phyloP scores from a whole-genome alignment of 345 rosid species.

The Populus pruinosa region DNA sequence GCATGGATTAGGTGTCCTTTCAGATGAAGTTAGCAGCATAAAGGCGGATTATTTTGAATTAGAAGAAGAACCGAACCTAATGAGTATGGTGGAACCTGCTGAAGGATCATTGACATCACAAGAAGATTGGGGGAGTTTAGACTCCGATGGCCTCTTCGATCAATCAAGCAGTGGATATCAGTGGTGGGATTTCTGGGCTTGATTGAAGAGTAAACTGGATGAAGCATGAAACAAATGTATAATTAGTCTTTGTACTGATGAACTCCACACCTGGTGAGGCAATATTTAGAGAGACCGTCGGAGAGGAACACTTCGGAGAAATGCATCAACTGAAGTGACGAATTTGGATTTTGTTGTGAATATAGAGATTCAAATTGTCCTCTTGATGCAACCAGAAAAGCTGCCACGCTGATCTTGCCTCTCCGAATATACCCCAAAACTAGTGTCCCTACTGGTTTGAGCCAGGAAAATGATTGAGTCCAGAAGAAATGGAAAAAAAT shows the following conservation, averaged over 20 bases:
- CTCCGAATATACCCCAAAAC: not conserved
- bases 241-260: conserved; percentile 8
- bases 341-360: not conserved
- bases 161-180: conserved; percentile 46
- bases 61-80: conserved; percentile 52
- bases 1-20: conserved; percentile 30
- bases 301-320: conserved; percentile 4
- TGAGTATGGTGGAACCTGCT: conserved; percentile 52
- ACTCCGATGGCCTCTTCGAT: conserved; percentile 51
- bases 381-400: not conserved
- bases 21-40: conserved; percentile 43
- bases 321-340: not conserved
- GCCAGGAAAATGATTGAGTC: not conserved
- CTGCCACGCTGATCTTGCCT: not conserved
- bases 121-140: conserved; percentile 67
- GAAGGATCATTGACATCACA: conserved; percentile 65
- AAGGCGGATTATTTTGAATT: conserved; percentile 58
- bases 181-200: conserved; percentile 85
- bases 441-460: conserved; percentile 1
- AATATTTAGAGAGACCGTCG: not conserved
- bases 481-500: not conserved
- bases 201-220: not conserved
- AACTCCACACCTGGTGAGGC: not conserved
- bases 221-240: not conserved
- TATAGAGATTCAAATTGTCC: not conserved